A percentile compares a stretch with the other conserved stretches of the same genome.
Evolutionary conservation across 73 alveolate genomes (phyloP).

Genomic region (Blepharisma stoltei): DNA sequence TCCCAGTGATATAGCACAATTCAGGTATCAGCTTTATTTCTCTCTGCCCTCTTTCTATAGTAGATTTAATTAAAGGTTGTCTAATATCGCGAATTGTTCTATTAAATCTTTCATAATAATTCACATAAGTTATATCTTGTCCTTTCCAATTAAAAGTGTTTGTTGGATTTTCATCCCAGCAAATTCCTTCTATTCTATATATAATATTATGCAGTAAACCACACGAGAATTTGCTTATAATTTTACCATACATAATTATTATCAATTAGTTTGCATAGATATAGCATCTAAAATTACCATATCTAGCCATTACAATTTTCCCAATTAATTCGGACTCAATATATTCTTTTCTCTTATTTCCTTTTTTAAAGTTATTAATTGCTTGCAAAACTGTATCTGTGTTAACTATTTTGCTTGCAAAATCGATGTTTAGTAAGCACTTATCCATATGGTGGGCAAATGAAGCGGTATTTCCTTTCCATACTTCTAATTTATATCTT

Average conservation of each 20-base stretch:
- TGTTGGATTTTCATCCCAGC: constrained; percentile 2
- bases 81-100: background rate
- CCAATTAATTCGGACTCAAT: constrained; percentile 37
- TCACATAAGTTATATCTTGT: background rate
- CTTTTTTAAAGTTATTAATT: constrained; percentile 4
- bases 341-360: background rate
- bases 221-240: no score
- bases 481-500: constrained; percentile 7
- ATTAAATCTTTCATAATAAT: background rate
- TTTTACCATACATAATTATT: no score
- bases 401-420: constrained; percentile 12
- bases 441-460: background rate
- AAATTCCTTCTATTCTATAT: constrained; percentile 22
- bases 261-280: no score
- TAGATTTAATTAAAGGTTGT: background rate
- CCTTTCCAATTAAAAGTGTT: background rate
- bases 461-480: constrained; percentile 41
- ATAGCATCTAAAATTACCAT: constrained; percentile 23
- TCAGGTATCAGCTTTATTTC: constrained; percentile 83
- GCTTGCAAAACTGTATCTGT: background rate
- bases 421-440: background rate
- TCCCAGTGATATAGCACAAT: constrained; percentile 85
- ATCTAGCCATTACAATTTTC: constrained; percentile 34
- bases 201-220: no score
- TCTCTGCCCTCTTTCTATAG: constrained; percentile 29